phyloP scores from a whole-genome alignment of 345 rosid species.

The Camelina neglecta region DNA sequence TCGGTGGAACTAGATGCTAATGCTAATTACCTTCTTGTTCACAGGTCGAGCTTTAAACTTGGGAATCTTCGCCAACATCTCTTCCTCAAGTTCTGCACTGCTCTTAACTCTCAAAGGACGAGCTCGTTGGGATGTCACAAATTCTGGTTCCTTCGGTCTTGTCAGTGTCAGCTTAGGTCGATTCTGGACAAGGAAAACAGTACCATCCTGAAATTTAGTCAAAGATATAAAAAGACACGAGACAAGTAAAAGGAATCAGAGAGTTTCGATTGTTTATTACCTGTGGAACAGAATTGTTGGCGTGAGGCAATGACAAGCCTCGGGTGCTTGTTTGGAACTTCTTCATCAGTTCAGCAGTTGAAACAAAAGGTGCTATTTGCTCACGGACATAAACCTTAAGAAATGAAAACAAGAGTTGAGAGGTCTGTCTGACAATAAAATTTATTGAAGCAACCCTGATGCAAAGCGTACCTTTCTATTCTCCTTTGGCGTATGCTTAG shows the following conservation, averaged over 20 bases:
- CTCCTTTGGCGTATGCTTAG: constrained; percentile 55
- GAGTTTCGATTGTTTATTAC: constrained; percentile 8
- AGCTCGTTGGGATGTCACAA: constrained; percentile 85
- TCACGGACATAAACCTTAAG: constrained; percentile 44
- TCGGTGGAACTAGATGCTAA: background rate
- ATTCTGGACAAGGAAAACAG: constrained; percentile 38
- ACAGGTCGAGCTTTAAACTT: constrained; percentile 97
- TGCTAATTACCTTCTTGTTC: constrained; percentile 78
- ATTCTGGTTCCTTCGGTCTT: constrained; percentile 91
- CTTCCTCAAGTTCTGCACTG: constrained; percentile 95
- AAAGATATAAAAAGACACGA: constrained; percentile 3
- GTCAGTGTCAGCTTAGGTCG: constrained; percentile 78
- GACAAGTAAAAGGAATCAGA: background rate
- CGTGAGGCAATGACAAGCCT: constrained; percentile 64
- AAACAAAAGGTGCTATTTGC: constrained; percentile 37
- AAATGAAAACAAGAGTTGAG: constrained; percentile 23
- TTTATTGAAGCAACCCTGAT: constrained; percentile 11
- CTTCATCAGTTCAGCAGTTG: constrained; percentile 81
- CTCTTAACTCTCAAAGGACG: constrained; percentile 83
- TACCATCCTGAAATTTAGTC: constrained; percentile 19
- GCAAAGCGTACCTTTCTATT: constrained; percentile 71
- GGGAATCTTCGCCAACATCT: constrained; percentile 95
- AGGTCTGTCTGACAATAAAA: constrained; percentile 6
- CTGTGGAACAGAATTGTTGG: constrained; percentile 39
- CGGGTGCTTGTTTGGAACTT: constrained; percentile 89